phyloP scores from a whole-genome alignment of 331 rosid genomes.

The Cydonia oblonga region DNA sequence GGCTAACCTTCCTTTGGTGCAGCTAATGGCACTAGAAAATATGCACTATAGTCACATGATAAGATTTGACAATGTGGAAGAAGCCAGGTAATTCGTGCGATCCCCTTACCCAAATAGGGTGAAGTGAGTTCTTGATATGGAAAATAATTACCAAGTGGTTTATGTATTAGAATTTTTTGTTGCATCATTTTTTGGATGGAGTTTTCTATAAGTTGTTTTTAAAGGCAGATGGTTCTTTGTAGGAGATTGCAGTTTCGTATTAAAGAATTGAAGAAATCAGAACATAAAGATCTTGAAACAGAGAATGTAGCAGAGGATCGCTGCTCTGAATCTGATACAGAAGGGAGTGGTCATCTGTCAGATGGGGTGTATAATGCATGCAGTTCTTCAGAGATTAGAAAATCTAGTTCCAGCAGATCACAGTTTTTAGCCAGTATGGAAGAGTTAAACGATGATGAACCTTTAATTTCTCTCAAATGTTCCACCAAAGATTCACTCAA shows the following conservation, averaged over 20 bases:
- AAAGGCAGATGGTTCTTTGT: constrained; percentile 18
- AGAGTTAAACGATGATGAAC: constrained; percentile 38
- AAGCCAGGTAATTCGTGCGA: constrained; percentile 53
- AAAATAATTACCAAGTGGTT: neutral
- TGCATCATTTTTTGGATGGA: neutral
- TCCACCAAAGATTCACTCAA: constrained; percentile 34
- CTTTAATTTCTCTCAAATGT: constrained; percentile 37
- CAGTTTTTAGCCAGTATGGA: constrained; percentile 24
- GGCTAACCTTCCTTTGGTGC: constrained; percentile 48
- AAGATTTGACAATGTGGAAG: constrained; percentile 61
- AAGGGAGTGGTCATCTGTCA: constrained; percentile 37
- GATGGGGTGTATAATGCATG: constrained; percentile 28
- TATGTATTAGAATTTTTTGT: neutral
- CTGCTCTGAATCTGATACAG: constrained; percentile 82
- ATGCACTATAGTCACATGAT: constrained; percentile 89
- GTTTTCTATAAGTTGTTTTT: neutral
- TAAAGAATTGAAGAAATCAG: constrained; percentile 43
- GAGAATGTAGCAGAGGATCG: constrained; percentile 30
- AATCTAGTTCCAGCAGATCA: constrained; percentile 21
- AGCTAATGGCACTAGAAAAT: constrained; percentile 77
- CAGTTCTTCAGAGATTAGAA: constrained; percentile 29
- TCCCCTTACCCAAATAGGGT: neutral
- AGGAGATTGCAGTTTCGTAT: constrained; percentile 71
- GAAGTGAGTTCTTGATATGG: constrained; percentile 2
- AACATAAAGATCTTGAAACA: constrained; percentile 26